Evolutionary conservation across 768 basidiomycete species (phyloP), one percentile per base, ranked within the genome.

Genomic region (Pleurotus tuber-regium): DNA sequence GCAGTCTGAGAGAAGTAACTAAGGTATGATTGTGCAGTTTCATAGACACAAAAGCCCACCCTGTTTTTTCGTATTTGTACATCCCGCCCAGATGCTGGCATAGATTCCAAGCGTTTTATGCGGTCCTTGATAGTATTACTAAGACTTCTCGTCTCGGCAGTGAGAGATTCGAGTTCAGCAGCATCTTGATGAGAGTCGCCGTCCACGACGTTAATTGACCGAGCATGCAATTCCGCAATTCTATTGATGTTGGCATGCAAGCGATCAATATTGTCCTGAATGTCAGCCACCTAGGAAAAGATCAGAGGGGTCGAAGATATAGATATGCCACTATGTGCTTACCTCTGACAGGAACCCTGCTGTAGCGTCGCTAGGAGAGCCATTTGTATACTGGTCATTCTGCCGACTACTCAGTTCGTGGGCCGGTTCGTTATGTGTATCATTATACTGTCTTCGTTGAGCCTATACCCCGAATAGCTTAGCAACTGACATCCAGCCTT

Each of bases 131-230:
- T 66, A 29, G 71, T 64, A 48, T 75, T 78, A 60, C 77, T 80
- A 50, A 87, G 72, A 0, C 75, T 67, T 57, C 82, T 80, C 1
- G 86, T 87, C 40, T 86, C 80, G 12, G 66, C 69, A 12, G 83
- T 72, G 46, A 89, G 71, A 14, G 76, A 70, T n/a, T 83, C 80
- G 21, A 89, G 73, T 52, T 79, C 63, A 7, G 58, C 57, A n/a
- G 60, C 46, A 16, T 68, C 68, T 7, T 58, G 57, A 25, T 59
- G 50, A n/a, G 54, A 56, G 30, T 58, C 60, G n/a, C 66, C 66
- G 33, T 65, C 67, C 24, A 73, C 63, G 16, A 66, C 63, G 53
- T 68, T 68, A 9, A 76, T 51, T n/a, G 69, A 62, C 33, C 71
- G 75, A 12, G 59, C 52, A 44, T 76, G 72, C 39, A 74, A 61